Conservation (phyloP, 1,284 basidiomycete genomes). For the Ganoderma multipileum region DNA sequence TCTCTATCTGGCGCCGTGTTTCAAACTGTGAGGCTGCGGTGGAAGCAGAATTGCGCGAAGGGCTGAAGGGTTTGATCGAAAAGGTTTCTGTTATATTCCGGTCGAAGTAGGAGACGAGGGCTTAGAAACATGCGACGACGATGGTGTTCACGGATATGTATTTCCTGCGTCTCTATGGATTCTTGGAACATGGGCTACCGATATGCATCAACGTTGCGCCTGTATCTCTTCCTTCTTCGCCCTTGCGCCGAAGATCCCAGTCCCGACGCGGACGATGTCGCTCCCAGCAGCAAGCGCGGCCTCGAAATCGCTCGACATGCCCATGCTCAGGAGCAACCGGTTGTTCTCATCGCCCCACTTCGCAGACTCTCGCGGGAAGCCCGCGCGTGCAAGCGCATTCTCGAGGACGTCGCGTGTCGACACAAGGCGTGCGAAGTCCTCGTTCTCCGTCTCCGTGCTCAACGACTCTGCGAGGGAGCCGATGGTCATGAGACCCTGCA, state of each 20-base stretch:
- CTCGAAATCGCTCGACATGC: constrained; percentile 97
- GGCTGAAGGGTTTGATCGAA: not conserved
- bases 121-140: not conserved
- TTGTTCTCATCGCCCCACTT: constrained; percentile 60
- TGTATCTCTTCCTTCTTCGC: constrained; percentile 52
- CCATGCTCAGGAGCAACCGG: constrained; percentile 89
- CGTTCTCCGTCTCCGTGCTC: constrained; percentile 69
- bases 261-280: constrained; percentile 91
- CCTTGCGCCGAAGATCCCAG: constrained; percentile 87
- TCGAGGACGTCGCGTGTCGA: constrained; percentile 68
- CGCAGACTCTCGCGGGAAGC: constrained; percentile 32
- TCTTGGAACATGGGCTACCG: not conserved
- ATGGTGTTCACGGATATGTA: not conserved
- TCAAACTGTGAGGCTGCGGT: not conserved
- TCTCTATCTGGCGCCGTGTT: not conserved
- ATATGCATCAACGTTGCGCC: constrained; percentile 3
- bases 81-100: not conserved
- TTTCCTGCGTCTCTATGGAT: not conserved
- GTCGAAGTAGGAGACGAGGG: not conserved
- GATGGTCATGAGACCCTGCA: constrained; percentile 97
- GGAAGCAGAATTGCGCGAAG: not conserved
- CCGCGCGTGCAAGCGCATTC: constrained; percentile 47
- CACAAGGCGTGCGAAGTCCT: constrained; percentile 82
- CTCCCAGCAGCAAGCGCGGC: constrained; percentile 86
- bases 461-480: constrained; percentile 83